phyloP scores from a whole-genome alignment of 2,329 filamentous ascomycete genomes.

The Fusarium sp. region DNA sequence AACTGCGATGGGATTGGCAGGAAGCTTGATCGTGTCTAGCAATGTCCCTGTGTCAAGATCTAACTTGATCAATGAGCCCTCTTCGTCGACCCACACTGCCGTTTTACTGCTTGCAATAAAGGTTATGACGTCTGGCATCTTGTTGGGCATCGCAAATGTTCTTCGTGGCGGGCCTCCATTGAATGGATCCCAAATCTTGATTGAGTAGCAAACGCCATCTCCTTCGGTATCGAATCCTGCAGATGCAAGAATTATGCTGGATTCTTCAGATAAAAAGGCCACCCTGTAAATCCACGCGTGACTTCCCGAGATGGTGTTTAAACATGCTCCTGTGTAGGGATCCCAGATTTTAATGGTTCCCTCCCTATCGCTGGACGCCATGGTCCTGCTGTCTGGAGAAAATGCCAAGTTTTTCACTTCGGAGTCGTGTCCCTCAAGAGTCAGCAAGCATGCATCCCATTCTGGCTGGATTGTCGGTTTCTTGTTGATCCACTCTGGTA shows the following conservation, averaged over 20 bases:
- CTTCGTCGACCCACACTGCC: neutral
- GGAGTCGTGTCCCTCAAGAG: neutral
- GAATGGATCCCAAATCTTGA: neutral
- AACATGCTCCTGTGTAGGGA: neutral
- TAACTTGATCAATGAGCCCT: neutral
- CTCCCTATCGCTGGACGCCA: accelerated
- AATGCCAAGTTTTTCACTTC: accelerated
- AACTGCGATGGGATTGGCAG: neutral
- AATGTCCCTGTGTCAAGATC: neutral
- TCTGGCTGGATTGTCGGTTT: neutral
- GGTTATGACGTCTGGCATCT: accelerated
- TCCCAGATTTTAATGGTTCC: neutral
- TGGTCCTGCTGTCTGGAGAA: neutral
- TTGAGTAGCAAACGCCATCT: too few relatives aligned
- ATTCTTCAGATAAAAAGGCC: neutral
- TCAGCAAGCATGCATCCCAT: neutral
- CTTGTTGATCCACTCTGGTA: neutral
- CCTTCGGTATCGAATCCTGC: too few relatives aligned
- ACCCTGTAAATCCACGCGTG: accelerated
- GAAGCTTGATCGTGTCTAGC: neutral
- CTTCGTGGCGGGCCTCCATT: neutral
- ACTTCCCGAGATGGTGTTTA: neutral
- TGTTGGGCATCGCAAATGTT: neutral
- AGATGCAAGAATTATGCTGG: neutral
- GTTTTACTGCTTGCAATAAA: neutral